A percentile compares a stretch with the other conserved stretches of the same genome.
phyloP scores from a whole-genome alignment of 768 basidiomycete genomes.

The Mycena crocata region DNA sequence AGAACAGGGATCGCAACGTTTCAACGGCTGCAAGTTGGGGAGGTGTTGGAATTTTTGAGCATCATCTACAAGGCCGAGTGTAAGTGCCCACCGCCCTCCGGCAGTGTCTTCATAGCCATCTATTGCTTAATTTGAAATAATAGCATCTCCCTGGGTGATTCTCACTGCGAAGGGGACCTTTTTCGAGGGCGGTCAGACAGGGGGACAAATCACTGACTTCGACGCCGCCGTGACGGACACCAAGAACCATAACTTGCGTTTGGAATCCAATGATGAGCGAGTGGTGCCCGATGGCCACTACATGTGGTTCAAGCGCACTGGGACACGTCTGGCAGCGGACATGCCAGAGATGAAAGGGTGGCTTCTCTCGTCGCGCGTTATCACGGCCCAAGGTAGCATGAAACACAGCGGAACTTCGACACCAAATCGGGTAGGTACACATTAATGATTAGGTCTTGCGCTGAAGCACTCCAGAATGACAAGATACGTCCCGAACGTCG shows the following conservation, averaged over 20 bases:
- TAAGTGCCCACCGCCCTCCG: not conserved
- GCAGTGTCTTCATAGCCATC: not conserved
- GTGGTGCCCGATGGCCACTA: slow-evolving; percentile 9
- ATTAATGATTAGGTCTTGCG: not conserved
- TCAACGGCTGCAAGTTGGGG: slow-evolving; percentile 2
- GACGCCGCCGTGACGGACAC: not conserved
- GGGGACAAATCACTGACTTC: slow-evolving; percentile 10
- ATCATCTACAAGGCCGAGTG: slow-evolving; percentile 2
- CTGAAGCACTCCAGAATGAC: not conserved
- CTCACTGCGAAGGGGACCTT: slow-evolving; percentile 4
- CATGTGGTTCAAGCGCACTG: slow-evolving; percentile 5
- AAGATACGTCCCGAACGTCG: not conserved
- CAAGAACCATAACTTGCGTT: not conserved
- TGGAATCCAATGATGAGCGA: not conserved
- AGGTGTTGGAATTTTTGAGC: slow-evolving; percentile 4
- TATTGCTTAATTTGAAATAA: not conserved
- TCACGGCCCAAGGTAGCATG: slow-evolving; percentile 10
- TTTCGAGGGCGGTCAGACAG: not conserved
- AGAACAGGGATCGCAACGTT: slow-evolving; percentile 8
- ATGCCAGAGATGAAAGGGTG: not conserved
- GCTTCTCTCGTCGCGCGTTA: slow-evolving; percentile 10
- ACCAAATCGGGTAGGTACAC: slow-evolving; percentile 1
- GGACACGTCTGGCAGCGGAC: not conserved
- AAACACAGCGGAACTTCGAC: slow-evolving; percentile 9
- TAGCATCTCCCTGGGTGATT: not conserved